Base-by-base conservation (phyloP, 225 moss, liverwort and hornwort genomes). In the Ulota crispa region DNA sequence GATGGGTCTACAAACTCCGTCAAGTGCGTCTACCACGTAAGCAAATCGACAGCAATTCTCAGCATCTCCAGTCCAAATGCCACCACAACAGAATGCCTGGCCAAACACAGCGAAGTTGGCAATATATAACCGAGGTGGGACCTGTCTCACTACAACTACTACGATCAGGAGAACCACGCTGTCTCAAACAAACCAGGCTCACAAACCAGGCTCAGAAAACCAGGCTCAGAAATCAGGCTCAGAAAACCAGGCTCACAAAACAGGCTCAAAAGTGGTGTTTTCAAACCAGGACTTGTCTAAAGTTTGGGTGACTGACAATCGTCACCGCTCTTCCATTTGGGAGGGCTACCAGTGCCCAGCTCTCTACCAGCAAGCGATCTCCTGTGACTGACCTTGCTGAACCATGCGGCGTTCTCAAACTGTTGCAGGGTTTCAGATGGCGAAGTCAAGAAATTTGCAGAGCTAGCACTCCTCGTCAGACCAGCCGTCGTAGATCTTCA, bases 401-500 rank as follows among this genome's bases (percentile, higher is more conserved):
- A 52, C 53, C 54, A 74, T 72, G 79, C 54, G 76, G 45, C n/a
- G 62, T 76, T 20, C 5, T 39, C 69, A 45, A 50, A 56, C 39
- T 41, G 64, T 37, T 41, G 75, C 56, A 70, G 20, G 20, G 14
- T 66, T 80, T 24, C 62, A 50, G 24, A 31, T 19, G 72, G 72
- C 64, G 1, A 68, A 73, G 45, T 36, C 34, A 36, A 24, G 23
- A 16, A 24, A 34, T 7, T 34, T 56, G 31, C 53, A 72, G 21
- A 75, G 24, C 82, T 90, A 90, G 80, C 88, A 84, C 61, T 90
- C 90, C 21, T 90, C 90, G 39, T 90, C 90, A 57, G 84, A 88
- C 90, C 88, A 90, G 53, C 77, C 88, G 50, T 84, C 86, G 12
- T 90, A 90, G 24, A 90, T 88, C 84, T 88, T 90, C 36, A 90